phyloP scores from a whole-genome alignment of 306 rosid genomes.

The Dicorynia guianensis region DNA sequence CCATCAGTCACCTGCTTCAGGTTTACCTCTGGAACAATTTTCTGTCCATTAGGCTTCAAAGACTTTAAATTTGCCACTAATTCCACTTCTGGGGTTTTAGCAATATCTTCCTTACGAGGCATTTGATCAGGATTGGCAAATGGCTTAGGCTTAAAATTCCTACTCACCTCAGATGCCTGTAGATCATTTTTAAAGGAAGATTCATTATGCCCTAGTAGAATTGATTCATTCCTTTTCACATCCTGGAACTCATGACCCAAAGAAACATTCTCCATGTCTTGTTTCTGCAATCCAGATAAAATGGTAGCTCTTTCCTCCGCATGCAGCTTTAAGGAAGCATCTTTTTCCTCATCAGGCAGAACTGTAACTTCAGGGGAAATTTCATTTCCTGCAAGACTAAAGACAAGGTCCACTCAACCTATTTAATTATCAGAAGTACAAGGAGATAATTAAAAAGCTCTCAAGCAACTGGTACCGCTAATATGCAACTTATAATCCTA shows the following conservation, averaged over 20 bases:
- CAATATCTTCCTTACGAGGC: conserved; percentile 35
- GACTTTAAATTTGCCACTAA: conserved; percentile 42
- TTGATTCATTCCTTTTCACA: conserved; percentile 44
- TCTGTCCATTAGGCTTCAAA: conserved; percentile 45
- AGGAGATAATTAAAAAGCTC: conserved; percentile 14
- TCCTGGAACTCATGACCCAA: conserved; percentile 32
- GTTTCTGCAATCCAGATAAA: conserved; percentile 41
- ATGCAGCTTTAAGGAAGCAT: conserved; percentile 42
- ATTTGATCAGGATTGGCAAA: conserved; percentile 41
- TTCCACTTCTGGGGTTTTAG: conserved; percentile 47
- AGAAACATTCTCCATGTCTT: conserved; percentile 48
- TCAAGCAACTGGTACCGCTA: conserved; percentile 21
- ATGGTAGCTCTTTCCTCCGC: conserved; percentile 44
- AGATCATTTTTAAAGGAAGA: conserved; percentile 41
- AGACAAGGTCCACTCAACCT: conserved; percentile 46
- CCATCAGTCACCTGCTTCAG: conserved; percentile 21
- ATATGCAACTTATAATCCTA: conserved; percentile 24
- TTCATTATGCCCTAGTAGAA: conserved; percentile 35
- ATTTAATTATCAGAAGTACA: conserved; percentile 20
- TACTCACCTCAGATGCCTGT: conserved; percentile 52
- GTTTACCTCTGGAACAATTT: conserved; percentile 39
- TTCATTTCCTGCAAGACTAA: conserved; percentile 56
- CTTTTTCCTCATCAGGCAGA: conserved; percentile 52
- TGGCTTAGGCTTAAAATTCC: conserved; percentile 40
- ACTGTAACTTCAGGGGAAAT: conserved; percentile 52